Base-by-base conservation (phyloP, 2,329 filamentous ascomycete genomes). In the Xylariomycetidae sp. region DNA sequence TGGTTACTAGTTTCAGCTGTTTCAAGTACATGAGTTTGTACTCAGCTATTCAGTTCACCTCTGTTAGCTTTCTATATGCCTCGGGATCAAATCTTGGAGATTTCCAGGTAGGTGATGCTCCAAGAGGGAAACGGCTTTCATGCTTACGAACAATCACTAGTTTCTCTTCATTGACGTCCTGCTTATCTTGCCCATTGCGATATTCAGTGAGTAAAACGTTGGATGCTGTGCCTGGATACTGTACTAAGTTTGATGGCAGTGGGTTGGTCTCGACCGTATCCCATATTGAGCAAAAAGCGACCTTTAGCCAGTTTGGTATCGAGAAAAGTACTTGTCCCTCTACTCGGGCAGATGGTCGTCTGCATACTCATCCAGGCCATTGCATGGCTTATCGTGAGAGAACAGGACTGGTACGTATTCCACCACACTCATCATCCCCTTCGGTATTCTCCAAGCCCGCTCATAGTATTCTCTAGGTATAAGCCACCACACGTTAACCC, bases 21-120 rank as follows among this genome's bases (percentile, higher is more conserved):
- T 98, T 98, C 74, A 98, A 97, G 67, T 98, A 94, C 64, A 98
- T 98, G 94, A 94, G 86, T 50, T 65, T 98, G 45, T 98, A 98
- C 67, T 97, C 89, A 3, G 90, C 92, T n/a, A 98, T 98, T 46
- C 92, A 98, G 60, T 98, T 98, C 67, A 94, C 88, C 6, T 88
- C 87, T 1, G 94, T 98, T 53, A 94, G 85, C 71, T 96, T 98
- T 57, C 73, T 98, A 12, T 98, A 98, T 60, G 86, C 88, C 6
- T 88, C 82, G 6, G 94, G 85, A 9, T 94, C 87, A 7, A 98
- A 98, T 56, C 69, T 98, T 5, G 94, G 92, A 31, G 92, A 98
- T 59, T 97, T 98, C 56, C 92, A 97, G 62, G 75, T 79, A 55
- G 42, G 47, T n/a, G 37, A 27, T 27, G 6, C 13, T 13, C n/a